These are phyloP conservation scores for Hypoxylon sp. DNA, from an alignment of 2,329 filamentous ascomycete species.

Conservation along the genomic window DNA sequence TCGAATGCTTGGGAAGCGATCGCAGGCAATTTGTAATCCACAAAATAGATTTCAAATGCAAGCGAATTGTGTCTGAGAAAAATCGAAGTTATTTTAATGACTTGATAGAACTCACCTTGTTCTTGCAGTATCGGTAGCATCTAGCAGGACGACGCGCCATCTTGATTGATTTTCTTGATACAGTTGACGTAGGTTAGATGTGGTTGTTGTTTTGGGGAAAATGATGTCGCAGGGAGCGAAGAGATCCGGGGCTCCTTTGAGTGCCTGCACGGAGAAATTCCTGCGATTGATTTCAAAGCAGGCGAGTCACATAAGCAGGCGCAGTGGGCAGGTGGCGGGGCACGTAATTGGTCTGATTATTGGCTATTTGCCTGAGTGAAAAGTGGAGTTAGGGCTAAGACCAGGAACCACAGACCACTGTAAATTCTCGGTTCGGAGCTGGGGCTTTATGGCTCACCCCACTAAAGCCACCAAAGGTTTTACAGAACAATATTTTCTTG, in stretches of 20 bases:
- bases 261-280: conserved; percentile 42
- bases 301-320: conserved; percentile 41
- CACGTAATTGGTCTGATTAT: conserved; percentile 36
- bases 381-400: conserved; percentile 52
- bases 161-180: conserved; percentile 72
- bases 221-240: conserved; percentile 44
- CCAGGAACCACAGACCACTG: conserved; percentile 20
- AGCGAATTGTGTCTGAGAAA: conserved; percentile 4
- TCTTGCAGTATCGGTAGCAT: conserved; percentile 99
- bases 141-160: conserved; percentile 99
- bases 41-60: conserved; percentile 17
- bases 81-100: conserved; percentile 17
- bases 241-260: conserved; percentile 46
- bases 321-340: conserved; percentile 30
- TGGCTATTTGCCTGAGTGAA: conserved; percentile 33
- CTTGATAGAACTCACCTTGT: conserved; percentile 77
- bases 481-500: conserved; percentile 14
- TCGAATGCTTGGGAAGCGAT: conserved; percentile 3
- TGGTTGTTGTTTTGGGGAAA: conserved; percentile 49
- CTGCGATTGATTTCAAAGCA: conserved; percentile 65
- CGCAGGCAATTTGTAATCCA: conserved; percentile 19
- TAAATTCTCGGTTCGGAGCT: conserved; percentile 17
- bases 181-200: conserved; percentile 55
- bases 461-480: conserved; percentile 29
- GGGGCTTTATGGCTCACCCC: conserved; percentile 13